Percentiles rank a stretch among this genome's conserved stretches.
Conservation (phyloP, 768 basidiomycete species). For the Leccinellum albellum region DNA sequence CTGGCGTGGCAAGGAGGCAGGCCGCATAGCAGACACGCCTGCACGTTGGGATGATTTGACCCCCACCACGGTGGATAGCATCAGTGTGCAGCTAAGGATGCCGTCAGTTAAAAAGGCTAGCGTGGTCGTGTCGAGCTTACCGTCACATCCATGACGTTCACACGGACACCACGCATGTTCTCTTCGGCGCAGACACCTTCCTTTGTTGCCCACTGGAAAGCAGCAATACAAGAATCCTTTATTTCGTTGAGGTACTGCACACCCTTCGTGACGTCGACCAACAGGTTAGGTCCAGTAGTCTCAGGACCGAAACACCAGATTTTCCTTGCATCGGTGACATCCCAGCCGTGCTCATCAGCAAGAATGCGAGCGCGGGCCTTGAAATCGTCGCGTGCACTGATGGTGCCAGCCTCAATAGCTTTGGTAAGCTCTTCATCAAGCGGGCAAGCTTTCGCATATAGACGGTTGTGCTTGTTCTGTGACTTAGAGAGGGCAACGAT, state of each 20-base stretch:
- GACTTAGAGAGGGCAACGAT: conserved; percentile 98
- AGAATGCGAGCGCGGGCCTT: conserved; percentile 92
- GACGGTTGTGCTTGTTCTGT: conserved; percentile 99
- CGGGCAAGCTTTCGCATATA: conserved; percentile 91
- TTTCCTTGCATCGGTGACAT: conserved; percentile 98
- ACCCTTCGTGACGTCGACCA: conserved; percentile 98
- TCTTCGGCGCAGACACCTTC: conserved; percentile 96
- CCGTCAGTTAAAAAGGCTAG: neutral
- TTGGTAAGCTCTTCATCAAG: conserved; percentile 90
- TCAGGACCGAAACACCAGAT: conserved; percentile 99
- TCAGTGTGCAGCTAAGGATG: conserved; percentile 81
- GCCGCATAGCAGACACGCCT: conserved; percentile 97
- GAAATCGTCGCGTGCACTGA: conserved; percentile 94
- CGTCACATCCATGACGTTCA: conserved; percentile 95
- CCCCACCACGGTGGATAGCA: conserved; percentile 99
- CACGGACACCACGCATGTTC: conserved; percentile 97
- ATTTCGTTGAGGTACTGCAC: conserved; percentile 99
- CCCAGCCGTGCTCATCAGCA: conserved; percentile 97
- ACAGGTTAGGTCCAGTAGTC: conserved; percentile 91
- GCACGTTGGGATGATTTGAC: conserved; percentile 95
- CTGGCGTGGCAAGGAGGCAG: conserved; percentile 84
- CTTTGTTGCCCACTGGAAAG: conserved; percentile 99
- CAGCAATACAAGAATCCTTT: conserved; percentile 99
- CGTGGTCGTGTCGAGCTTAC: conserved; percentile 41
- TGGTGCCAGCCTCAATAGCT: conserved; percentile 84